These are phyloP conservation scores for Alternaria ventricosa DNA, from an alignment of 2,329 filamentous ascomycete species.

Conservation along the genomic window DNA sequence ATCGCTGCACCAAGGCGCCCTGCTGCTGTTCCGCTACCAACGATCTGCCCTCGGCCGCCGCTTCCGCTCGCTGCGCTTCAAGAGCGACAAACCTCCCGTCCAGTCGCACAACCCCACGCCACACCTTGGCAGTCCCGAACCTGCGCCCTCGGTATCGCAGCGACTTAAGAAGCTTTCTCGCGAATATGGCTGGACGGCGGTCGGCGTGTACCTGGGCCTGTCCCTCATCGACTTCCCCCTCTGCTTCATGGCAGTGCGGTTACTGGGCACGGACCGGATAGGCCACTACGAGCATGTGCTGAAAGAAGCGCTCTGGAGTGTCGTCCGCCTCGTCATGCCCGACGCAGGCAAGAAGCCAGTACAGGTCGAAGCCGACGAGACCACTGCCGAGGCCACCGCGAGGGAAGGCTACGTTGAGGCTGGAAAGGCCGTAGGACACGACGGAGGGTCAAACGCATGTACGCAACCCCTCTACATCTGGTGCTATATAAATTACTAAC, in stretches of 20 bases:
- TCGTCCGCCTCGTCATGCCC: slow-evolving; percentile 67
- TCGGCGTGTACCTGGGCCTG: slow-evolving; percentile 87
- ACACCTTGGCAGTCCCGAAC: slow-evolving; percentile 49
- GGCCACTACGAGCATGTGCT: slow-evolving; percentile 75
- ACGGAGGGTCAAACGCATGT: slow-evolving; percentile 73
- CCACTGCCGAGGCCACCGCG: slow-evolving; percentile 34
- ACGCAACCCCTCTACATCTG: slow-evolving; percentile 49
- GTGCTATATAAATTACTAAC: slow-evolving; percentile 16
- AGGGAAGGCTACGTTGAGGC: slow-evolving; percentile 51
- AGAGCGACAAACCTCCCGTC: slow-evolving; percentile 39
- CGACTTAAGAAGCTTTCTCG: slow-evolving; percentile 82
- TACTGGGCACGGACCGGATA: slow-evolving; percentile 84
- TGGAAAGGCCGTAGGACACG: slow-evolving; percentile 67
- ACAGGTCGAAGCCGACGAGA: slow-evolving; percentile 53
- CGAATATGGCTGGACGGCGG: slow-evolving; percentile 92
- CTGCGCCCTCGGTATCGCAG: slow-evolving; percentile 65
- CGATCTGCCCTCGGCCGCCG: slow-evolving; percentile 32
- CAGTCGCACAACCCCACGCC: slow-evolving; percentile 48
- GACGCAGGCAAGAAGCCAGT: slow-evolving; percentile 59
- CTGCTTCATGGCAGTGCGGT: slow-evolving; percentile 86
- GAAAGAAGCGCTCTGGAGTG: slow-evolving; percentile 63
- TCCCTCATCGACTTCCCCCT: slow-evolving; percentile 92
- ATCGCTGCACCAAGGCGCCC: slow-evolving; percentile 20
- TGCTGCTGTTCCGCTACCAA: slow-evolving; percentile 24
- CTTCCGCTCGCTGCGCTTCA: slow-evolving; percentile 47